Evolutionary conservation across 176 grass and related monocot genomes (phyloP), one percentile per base, ranked within the genome.

Genomic region (Triticum urartu): DNA sequence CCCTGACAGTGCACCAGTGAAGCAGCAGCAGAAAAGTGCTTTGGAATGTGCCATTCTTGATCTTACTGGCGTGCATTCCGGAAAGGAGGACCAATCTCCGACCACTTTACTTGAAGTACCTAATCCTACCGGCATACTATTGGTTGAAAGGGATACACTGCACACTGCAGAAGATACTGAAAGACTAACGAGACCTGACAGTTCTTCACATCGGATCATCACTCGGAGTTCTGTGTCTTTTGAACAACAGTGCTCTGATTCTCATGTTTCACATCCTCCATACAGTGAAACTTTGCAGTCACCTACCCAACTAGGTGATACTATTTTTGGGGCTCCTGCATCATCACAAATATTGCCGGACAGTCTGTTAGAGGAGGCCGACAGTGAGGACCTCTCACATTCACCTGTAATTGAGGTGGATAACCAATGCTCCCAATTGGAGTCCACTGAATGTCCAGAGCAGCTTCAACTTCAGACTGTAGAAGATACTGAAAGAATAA

Each of bases 171-270:
- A 84, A 79, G 75, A 48, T 48, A 58, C 66, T 68, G 61, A 74
- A 79, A 84, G 59, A 77, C 38, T 35, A 39, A 56, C 6, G 38
- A 66, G 52, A 67, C 30, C 20, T 11, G 43, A 20, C 15, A 28
- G 20, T 72, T 28, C 39, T 59, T 83, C 67, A 60, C 33, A 39
- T 42, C 47, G 1, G 54, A 71, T 68, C 25, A 32, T 32, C 35
- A 40, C 34, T 56, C 43, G 22, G 18, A 68, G 40, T 68, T 30
- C 47, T 17, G 65, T 45, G 34, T 38, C 50, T 52, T 48, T 33
- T 61, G 86, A 81, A 77, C 59, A n/a, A 88, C 61, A 85, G 28
- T 64, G 34, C 62, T 70, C 81, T 14, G 88, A 84, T 50, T 59
- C 64, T 74, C 79, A 79, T 77, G 72, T 54, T 47, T 42, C 68